Percentiles rank a stretch among this genome's conserved stretches.
phyloP scores from a whole-genome alignment of 768 basidiomycete species.

The Tulasnella sp. region DNA sequence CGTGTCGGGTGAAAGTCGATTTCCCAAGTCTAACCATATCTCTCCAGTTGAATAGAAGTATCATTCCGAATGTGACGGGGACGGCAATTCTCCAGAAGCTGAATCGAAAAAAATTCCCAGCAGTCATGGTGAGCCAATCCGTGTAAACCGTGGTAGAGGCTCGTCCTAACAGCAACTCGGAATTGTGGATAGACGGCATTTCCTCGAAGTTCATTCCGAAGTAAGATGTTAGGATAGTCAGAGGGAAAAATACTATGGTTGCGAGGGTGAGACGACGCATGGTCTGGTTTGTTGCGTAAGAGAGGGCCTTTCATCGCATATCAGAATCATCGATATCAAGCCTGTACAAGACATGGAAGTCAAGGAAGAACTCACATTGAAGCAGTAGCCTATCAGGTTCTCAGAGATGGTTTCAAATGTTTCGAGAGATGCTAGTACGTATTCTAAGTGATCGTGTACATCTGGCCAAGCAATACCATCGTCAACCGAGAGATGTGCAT shows the following conservation, averaged over 20 bases:
- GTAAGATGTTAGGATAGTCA: conserved; percentile 69
- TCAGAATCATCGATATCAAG: background rate
- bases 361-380: conserved; percentile 56
- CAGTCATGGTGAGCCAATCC: background rate
- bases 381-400: conserved; percentile 68
- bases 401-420: conserved; percentile 69
- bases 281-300: conserved; percentile 71
- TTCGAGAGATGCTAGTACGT: conserved; percentile 62
- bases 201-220: conserved; percentile 47
- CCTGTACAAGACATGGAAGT: background rate
- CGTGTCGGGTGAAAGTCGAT: background rate
- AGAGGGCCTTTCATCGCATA: conserved; percentile 40
- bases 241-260: conserved; percentile 61
- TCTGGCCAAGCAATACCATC: conserved; percentile 45
- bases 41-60: conserved; percentile 40
- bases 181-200: conserved; percentile 23
- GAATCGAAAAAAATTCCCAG: background rate
- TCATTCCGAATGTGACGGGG: conserved; percentile 50
- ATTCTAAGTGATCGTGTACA: conserved; percentile 74
- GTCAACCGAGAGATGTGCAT: background rate
- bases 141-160: too few relatives aligned
- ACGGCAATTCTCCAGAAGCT: conserved; percentile 62
- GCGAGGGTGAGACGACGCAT: conserved; percentile 68
- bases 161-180: conserved; percentile 22
- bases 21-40: conserved; percentile 15